Percentiles rank a stretch among this genome's conserved stretches.
Conservation (phyloP, 768 basidiomycete genomes). For the Lactarius evosmus region DNA sequence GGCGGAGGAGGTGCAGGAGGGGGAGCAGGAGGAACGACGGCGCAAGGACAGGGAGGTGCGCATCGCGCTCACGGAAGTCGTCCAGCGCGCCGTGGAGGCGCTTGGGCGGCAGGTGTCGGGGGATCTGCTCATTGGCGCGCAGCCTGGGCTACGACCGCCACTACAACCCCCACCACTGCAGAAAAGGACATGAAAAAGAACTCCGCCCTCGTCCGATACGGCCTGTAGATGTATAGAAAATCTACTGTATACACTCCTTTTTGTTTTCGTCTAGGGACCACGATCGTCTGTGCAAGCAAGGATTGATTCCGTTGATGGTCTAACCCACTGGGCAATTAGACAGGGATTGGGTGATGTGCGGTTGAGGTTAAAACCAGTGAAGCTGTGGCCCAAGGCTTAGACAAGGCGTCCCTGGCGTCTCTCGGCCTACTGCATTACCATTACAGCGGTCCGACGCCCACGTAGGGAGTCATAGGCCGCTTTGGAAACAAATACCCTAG, state of each 20-base stretch:
- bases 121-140: conserved; percentile 2
- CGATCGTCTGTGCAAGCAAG: no score
- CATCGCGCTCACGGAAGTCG: conserved; percentile 34
- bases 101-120: conserved; percentile 31
- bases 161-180: neutral
- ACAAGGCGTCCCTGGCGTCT: neutral
- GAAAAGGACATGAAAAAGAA: neutral
- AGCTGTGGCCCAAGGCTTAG: neutral
- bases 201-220: neutral
- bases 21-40: conserved; percentile 10
- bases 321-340: neutral
- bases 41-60: conserved; percentile 27
- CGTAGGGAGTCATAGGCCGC: neutral
- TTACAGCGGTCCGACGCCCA: no score
- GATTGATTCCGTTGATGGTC: no score
- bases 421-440: neutral
- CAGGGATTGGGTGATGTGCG: neutral
- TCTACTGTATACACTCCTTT: no score
- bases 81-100: conserved; percentile 34
- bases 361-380: neutral
- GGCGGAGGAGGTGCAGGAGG: conserved; percentile 1
- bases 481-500: neutral
- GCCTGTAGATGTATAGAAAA: neutral
- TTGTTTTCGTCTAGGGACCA: no score
- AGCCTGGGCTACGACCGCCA: neutral